Evolutionary conservation across 352 stramenopile genomes (phyloP).

Genomic region (Globisporangium carolinianum): DNA sequence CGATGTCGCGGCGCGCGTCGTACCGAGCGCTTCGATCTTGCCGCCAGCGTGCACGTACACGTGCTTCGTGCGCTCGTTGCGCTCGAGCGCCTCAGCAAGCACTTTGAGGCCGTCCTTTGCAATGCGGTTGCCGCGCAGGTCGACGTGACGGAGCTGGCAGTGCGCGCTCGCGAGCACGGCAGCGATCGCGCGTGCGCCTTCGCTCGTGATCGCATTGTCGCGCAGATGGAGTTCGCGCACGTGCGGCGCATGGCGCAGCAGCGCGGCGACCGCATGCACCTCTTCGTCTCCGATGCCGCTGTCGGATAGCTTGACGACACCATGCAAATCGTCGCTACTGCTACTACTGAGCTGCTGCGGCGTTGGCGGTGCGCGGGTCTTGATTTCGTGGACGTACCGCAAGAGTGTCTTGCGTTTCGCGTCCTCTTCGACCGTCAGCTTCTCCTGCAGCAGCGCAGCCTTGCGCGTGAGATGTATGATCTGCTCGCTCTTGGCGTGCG

Average conservation of each 20-base stretch:
- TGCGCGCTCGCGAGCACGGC: constrained; percentile 81
- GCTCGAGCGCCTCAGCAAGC: constrained; percentile 91
- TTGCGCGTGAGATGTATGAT: constrained; percentile 76
- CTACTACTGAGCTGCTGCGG: constrained; percentile 8
- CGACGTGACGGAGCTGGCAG: constrained; percentile 77
- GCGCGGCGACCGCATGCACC: constrained; percentile 90
- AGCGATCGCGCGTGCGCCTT: constrained; percentile 91
- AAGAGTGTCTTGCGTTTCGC: constrained; percentile 93
- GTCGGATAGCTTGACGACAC: constrained; percentile 77
- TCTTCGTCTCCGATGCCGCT: constrained; percentile 93
- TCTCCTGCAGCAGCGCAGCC: constrained; percentile 70
- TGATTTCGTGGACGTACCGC: constrained; percentile 93
- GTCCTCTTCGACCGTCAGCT: constrained; percentile 89
- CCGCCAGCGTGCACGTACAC: constrained; percentile 95
- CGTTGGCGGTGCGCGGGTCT: constrained; percentile 44
- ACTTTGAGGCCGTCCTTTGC: constrained; percentile 88
- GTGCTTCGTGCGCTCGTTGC: constrained; percentile 89
- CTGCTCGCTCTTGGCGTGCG: constrained; percentile 64
- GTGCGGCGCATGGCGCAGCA: constrained; percentile 85
- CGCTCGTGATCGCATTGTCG: constrained; percentile 87
- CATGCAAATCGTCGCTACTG: constrained; percentile 12
- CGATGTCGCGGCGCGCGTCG: constrained; percentile 30
- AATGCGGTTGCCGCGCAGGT: constrained; percentile 91
- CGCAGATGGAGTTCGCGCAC: constrained; percentile 93
- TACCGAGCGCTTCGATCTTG: constrained; percentile 93